Conservation (phyloP, 2,329 filamentous ascomycete species). For the Colletotrichum aenigma region DNA sequence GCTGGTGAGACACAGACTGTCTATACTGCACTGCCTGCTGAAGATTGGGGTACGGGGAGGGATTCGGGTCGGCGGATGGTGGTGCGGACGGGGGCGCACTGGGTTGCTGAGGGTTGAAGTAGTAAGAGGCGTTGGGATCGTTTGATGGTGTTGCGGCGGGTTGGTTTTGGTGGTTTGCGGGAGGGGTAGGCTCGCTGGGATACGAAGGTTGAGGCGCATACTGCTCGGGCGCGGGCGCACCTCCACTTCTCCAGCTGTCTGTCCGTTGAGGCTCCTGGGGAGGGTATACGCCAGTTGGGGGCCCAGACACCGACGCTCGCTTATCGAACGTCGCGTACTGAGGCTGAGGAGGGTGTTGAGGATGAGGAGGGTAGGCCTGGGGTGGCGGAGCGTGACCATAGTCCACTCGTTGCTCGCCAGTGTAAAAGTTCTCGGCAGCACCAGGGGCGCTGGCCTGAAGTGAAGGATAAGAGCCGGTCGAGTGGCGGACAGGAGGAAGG, state of each 20-base stretch:
- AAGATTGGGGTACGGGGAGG: constrained; percentile 59
- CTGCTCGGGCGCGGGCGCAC: constrained; percentile 26
- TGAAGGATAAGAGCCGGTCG: constrained; percentile 72
- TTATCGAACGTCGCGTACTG: constrained; percentile 50
- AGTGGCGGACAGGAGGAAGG: constrained; percentile 54
- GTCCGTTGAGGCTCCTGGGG: constrained; percentile 50
- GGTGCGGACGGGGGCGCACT: constrained; percentile 30
- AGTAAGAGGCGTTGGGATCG: constrained; percentile 63
- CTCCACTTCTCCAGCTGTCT: constrained; percentile 53
- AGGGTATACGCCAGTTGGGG: constrained; percentile 46
- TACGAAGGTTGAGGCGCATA: constrained; percentile 39
- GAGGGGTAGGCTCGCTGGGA: constrained; percentile 34
- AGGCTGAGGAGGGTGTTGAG: constrained; percentile 39
- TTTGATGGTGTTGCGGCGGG: constrained; percentile 32
- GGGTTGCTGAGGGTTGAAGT: constrained; percentile 52
- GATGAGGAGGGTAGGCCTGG: constrained; percentile 55
- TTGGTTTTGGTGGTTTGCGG: constrained; percentile 29
- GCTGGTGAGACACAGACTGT: constrained; percentile 41
- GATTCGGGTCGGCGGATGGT: constrained; percentile 42
- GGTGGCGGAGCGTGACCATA: constrained; percentile 53
- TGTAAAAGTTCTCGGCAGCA: constrained; percentile 83
- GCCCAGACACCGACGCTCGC: constrained; percentile 42
- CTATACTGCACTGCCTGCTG: constrained; percentile 51
- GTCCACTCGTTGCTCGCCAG: constrained; percentile 59
- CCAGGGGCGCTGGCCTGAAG: constrained; percentile 62